Percentiles rank a stretch among this genome's conserved stretches.
Conservation (phyloP, 345 rosid species). For the Rhodomyrtus tomentosa region DNA sequence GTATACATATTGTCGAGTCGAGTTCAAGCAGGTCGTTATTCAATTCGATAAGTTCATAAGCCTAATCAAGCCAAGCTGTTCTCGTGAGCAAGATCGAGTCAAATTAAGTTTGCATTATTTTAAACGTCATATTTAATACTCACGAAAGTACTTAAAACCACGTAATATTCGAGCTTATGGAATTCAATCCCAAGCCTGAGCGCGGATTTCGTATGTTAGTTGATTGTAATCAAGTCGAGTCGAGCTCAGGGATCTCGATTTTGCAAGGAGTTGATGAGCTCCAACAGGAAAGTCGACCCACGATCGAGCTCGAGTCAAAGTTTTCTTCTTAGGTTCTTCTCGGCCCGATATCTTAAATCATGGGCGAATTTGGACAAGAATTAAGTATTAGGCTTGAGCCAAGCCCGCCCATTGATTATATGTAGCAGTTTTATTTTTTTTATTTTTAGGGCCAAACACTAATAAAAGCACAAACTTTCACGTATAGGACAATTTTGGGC, state of each 20-base stretch:
- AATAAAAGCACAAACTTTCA: neutral
- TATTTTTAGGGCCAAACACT: neutral
- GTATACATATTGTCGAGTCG: neutral
- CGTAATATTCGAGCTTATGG: neutral
- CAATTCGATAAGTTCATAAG: neutral
- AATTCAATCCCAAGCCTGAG: neutral
- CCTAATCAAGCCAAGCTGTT: neutral
- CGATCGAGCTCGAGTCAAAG: neutral
- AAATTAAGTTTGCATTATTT: neutral
- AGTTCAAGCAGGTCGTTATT: neutral
- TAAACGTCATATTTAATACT: neutral
- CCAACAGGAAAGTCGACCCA: neutral
- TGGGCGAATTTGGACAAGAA: neutral
- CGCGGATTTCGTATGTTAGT: neutral
- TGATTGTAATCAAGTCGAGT: fast-evolving
- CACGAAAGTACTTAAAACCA: neutral
- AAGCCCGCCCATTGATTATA: neutral
- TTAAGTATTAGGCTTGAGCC: neutral
- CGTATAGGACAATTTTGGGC: neutral
- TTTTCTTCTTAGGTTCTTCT: neutral
- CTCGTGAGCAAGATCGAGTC: neutral
- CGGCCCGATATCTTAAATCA: neutral
- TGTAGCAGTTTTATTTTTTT: neutral
- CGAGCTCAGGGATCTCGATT: neutral
- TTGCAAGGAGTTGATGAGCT: neutral